These are phyloP conservation scores for Carex myosuroides DNA, from an alignment of 176 grass and related monocot genomes.

Conservation along the genomic window DNA sequence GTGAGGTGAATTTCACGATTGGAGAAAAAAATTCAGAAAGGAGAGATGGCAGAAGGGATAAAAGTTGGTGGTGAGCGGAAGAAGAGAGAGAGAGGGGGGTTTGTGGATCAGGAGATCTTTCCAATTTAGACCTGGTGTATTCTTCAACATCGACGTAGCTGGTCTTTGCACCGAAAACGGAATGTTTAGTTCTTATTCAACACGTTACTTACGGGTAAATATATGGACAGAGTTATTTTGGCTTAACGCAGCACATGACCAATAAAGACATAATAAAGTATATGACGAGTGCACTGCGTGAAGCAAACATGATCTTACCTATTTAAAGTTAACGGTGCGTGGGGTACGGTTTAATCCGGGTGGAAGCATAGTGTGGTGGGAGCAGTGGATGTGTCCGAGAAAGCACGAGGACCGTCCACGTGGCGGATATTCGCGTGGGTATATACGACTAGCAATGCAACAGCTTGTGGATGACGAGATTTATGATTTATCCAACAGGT, in stretches of 20 bases:
- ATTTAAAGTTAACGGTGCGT: neutral
- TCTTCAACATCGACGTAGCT: neutral
- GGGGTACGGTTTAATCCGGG: neutral
- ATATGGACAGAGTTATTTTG: too few species aligned
- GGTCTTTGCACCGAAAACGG: neutral
- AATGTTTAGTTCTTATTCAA: neutral
- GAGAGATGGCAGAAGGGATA: neutral
- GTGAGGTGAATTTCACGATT: neutral
- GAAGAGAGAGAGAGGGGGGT: neutral
- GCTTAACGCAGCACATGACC: too few species aligned
- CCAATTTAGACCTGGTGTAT: neutral
- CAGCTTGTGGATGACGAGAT: constrained; percentile 48
- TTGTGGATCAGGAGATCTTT: constrained; percentile 10
- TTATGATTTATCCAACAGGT: neutral
- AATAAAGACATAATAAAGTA: too few species aligned
- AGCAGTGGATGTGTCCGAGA: constrained; percentile 36
- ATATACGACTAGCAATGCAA: constrained; percentile 27
- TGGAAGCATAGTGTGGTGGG: neutral
- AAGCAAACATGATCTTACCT: too few species aligned
- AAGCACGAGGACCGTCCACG: constrained; percentile 50
- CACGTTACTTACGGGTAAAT: neutral
- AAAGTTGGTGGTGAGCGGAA: neutral
- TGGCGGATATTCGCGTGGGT: constrained; percentile 47
- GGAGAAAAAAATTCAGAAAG: neutral
- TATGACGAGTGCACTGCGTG: too few species aligned